Conservation (phyloP, 148 eudicot species). For the Rhododendron ovatum region DNA sequence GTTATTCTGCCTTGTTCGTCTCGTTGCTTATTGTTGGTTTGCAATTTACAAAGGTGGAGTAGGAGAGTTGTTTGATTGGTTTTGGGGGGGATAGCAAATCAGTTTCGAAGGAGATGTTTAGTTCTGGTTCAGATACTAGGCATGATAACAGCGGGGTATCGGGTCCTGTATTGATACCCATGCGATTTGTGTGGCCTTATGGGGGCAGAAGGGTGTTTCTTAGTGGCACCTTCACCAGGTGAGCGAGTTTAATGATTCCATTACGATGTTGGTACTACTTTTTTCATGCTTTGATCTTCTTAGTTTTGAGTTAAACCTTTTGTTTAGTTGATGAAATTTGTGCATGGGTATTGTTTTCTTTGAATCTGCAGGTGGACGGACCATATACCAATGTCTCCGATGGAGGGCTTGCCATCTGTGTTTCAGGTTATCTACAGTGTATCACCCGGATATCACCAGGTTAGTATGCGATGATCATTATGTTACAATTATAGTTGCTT, state of each 20-base stretch:
- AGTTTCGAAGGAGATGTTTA: conserved; percentile 21
- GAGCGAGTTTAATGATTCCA: background rate
- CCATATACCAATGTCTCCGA: conserved; percentile 48
- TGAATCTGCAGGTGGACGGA: conserved; percentile 45
- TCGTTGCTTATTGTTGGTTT: background rate
- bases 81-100: background rate
- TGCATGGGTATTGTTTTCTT: background rate
- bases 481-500: background rate
- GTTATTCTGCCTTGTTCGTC: background rate
- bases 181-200: conserved; percentile 51
- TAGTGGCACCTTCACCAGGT: conserved; percentile 56
- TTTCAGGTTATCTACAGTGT: conserved; percentile 55
- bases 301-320: background rate
- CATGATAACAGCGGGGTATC: conserved; percentile 14
- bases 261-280: background rate
- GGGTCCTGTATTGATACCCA: conserved; percentile 20
- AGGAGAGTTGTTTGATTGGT: conserved; percentile 8
- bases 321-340: background rate
- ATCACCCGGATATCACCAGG: conserved; percentile 12
- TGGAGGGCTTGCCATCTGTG: conserved; percentile 52
- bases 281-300: background rate
- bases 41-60: background rate
- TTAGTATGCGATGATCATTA: conserved; percentile 34
- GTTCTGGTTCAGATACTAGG: conserved; percentile 18
- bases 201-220: conserved; percentile 52